Base-by-base conservation (phyloP, 331 rosid genomes). In the Pyracantha coccinea region DNA sequence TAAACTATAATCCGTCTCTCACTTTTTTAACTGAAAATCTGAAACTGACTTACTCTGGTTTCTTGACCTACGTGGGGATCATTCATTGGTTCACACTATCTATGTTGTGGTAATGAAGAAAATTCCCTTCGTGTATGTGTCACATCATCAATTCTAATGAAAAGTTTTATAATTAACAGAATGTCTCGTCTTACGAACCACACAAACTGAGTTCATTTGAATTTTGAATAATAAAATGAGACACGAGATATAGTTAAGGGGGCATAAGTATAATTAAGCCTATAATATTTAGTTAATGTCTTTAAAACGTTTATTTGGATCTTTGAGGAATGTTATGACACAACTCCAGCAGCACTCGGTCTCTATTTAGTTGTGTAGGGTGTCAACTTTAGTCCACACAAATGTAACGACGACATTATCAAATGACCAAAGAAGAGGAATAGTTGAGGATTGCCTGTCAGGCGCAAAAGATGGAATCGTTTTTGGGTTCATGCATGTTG, bases 401-500 rank as follows among this genome's bases (percentile, higher is more conserved):
- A 17, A 50, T 50, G 3, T 50, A 50, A 50, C 2, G 20, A 50
- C 57, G 21, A 17, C n/a, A 50, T 50, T 50, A 15, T 29, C 23
- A 16, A 57, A 24, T 2, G 38, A 20, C 7, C 15, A 20, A 35
- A 2, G 23, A 59, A 73, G 7, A 62, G 10, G 67, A 62, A 47
- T 50, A 44, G 21, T 14, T 32, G 64, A 77, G 78, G 28, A 66
- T 66, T 70, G 68, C 83, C 75, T 86, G 89, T 24, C 81, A 73
- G 71, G 80, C 83, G 75, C 70, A 79, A 69, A 77, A 75, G 12
- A 53, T 57, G 79, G 78, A 75, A 75, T 52, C 76, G 77, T 72
- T 59, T 71, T 71, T 6, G 44, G 29, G 57, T 33, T 65, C 71
- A 75, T 71, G 85, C 84, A 68, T 75, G 69, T 78, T 82, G 73